Evolutionary conservation across 768 basidiomycete species (phyloP).

Genomic region (Tylopilus rubrobrunneus): DNA sequence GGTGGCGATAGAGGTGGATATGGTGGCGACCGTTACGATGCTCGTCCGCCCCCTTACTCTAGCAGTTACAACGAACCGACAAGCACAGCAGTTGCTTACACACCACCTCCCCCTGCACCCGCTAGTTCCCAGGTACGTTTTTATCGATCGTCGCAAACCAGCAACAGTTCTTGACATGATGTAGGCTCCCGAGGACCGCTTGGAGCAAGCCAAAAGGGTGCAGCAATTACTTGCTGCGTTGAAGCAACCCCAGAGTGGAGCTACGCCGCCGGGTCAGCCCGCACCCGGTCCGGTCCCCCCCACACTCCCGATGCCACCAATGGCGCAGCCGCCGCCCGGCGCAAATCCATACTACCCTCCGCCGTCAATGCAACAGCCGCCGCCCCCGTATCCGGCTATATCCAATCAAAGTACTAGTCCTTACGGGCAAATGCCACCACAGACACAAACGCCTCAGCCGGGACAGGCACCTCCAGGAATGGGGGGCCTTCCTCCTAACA

Average conservation of each 20-base stretch:
- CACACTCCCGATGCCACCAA: conserved; percentile 33
- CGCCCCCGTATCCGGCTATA: conserved; percentile 21
- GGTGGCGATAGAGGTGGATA: conserved; percentile 40
- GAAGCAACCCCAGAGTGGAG: conserved; percentile 58
- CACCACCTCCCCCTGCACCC: conserved; percentile 11
- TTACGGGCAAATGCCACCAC: conserved; percentile 29
- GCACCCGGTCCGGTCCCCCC: conserved; percentile 36
- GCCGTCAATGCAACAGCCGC: conserved; percentile 30
- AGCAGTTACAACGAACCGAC: conserved; percentile 26
- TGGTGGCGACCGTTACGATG: conserved; percentile 42
- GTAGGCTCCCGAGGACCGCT: conserved; percentile 56
- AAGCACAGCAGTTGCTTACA: conserved; percentile 19
- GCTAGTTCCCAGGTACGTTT: conserved; percentile 30
- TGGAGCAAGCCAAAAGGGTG: conserved; percentile 85
- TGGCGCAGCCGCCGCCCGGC: conserved; percentile 24
- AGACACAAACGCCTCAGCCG: conserved; percentile 29
- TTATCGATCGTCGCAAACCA: background rate
- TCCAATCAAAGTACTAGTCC: conserved; percentile 19
- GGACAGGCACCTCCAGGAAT: conserved; percentile 34
- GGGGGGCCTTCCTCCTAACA: conserved; percentile 56
- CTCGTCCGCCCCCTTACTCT: conserved; percentile 34
- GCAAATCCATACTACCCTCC: conserved; percentile 43
- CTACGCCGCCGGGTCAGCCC: conserved; percentile 21
- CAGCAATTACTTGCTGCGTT: conserved; percentile 81
- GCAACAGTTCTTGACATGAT: background rate